Base-by-base conservation (phyloP, 2,329 filamentous ascomycete genomes). In the Apiospora rasikravindrae region DNA sequence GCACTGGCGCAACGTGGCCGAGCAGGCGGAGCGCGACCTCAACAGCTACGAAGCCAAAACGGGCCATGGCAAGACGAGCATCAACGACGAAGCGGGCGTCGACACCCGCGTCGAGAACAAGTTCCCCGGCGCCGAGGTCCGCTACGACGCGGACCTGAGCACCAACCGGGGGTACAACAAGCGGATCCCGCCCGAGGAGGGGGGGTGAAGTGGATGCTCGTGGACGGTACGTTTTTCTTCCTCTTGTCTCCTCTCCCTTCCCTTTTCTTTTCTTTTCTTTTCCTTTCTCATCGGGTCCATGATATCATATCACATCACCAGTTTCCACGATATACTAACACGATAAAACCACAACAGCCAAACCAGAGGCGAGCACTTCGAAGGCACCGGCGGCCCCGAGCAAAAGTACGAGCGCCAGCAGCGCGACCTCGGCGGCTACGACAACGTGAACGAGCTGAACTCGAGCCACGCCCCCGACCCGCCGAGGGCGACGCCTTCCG, bases 1-100 rank as follows among this genome's bases (percentile, higher is more conserved):
- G 42, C 80, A 84, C 72, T 82, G 85, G 71, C 81, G 83, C 73
- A 76, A 83, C 70, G 84, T 87, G 71, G 82, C 86, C 71, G 78
- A 82, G 45, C 77, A 85, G 76, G 85, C 86, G 64, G 85, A 88
- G 81, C 78, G 77, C 70, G 84, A 87, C 75, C 81, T 87, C 71
- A 87, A 87, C 81, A 83, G 80, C 16, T 85, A 86, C 76, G 81
- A 85, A 74, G 78, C 84, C 75, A 87, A 87, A 79, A 86, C 85
- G 1, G 85, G 86, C 70, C 8, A 8, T 1, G 81, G 81, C 67
- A 84, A 81, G 72, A 76, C 78, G 3, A 80, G 84, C 7, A 80
- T 80, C 5, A 79, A 78, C 24, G 84, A 86, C 29, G 81, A 85
- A 10, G 81, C 83, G 3, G 85, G 84, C 61, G 83, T 86, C 66